Evolutionary conservation across 2,329 filamentous ascomycete species (phyloP).

Genomic region (Monosporascus sp.): DNA sequence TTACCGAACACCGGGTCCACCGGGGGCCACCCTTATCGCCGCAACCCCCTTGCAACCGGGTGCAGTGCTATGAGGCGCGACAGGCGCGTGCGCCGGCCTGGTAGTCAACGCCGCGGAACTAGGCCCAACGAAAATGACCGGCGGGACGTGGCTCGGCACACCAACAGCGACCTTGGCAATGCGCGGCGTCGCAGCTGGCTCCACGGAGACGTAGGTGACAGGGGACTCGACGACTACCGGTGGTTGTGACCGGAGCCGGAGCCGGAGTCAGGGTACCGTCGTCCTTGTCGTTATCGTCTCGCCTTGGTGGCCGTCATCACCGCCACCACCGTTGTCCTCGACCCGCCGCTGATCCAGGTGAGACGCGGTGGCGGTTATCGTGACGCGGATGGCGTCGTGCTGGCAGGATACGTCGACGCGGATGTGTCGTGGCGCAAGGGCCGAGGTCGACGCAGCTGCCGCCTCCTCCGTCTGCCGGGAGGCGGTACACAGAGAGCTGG

Average conservation of each 20-base stretch:
- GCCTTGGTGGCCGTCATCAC: conserved; percentile 1
- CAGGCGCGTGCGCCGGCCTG: not conserved
- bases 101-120: not conserved
- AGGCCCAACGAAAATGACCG: no score
- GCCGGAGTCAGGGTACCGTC: no score
- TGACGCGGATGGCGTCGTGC: conserved; percentile 20
- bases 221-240: no score
- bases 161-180: no score
- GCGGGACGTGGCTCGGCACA: no score
- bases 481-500: conserved; percentile 14
- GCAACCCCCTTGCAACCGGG: not conserved
- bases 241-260: no score
- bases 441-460: conserved; percentile 8
- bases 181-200: no score
- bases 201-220: no score
- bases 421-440: conserved; percentile 20
- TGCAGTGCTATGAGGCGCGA: not conserved
- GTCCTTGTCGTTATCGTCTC: no score
- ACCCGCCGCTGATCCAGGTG: not conserved
- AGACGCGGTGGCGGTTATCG: conserved; percentile 8
- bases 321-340: conserved; percentile 3
- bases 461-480: conserved; percentile 12
- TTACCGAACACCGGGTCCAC: not conserved
- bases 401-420: conserved; percentile 15
- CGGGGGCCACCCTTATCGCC: not conserved